phyloP scores from a whole-genome alignment of 2,329 filamentous ascomycete genomes.

The Botrytis paeoniae region DNA sequence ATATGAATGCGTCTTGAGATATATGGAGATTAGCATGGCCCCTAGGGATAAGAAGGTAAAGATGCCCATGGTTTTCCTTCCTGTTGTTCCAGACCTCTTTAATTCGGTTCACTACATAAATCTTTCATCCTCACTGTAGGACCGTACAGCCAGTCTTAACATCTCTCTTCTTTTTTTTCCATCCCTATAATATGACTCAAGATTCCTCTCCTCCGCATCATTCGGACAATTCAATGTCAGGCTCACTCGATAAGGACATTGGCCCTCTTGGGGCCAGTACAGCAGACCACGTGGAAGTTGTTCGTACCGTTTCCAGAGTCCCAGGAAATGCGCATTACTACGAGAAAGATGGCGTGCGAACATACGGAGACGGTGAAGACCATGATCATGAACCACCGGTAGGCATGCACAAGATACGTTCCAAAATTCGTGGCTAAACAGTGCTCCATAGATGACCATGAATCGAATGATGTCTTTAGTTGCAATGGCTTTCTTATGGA shows the following conservation, averaged over 20 bases:
- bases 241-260: slow-evolving; percentile 29
- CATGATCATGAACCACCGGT: slow-evolving; percentile 48
- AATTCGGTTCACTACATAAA: background rate
- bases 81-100: background rate
- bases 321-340: slow-evolving; percentile 29
- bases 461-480: slow-evolving; percentile 58
- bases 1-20: background rate
- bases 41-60: slow-evolving; percentile 3
- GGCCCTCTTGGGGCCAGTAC: background rate
- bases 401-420: slow-evolving; percentile 23
- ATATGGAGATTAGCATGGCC: slow-evolving; percentile 5
- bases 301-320: slow-evolving; percentile 21
- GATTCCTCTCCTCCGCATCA: background rate
- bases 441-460: slow-evolving; percentile 48
- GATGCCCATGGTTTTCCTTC: background rate
- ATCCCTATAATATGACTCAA: background rate
- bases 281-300: slow-evolving; percentile 9
- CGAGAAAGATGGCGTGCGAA: slow-evolving; percentile 40
- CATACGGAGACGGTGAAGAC: slow-evolving; percentile 46
- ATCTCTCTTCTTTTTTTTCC: background rate
- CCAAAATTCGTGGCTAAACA: slow-evolving; percentile 41
- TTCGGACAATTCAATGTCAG: slow-evolving; percentile 24
- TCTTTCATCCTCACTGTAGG: background rate
- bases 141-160: background rate
- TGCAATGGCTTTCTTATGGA: slow-evolving; percentile 60